Conservation (phyloP, 345 rosid genomes). For the Combretum micranthum region DNA sequence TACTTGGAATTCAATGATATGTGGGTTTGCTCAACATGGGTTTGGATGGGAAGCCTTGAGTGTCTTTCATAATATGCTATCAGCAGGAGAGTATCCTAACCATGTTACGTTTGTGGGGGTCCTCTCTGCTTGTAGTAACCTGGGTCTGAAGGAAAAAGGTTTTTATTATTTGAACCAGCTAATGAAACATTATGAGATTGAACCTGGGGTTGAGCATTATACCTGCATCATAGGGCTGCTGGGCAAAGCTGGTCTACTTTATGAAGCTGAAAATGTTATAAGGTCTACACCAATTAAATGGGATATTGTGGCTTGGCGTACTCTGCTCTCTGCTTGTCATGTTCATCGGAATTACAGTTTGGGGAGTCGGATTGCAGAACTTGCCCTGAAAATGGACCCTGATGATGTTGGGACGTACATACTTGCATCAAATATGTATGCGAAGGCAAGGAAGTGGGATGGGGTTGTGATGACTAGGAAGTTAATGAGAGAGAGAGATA, state of each 20-base stretch:
- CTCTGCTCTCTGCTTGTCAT: slow-evolving; percentile 62
- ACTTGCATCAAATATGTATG: slow-evolving; percentile 54
- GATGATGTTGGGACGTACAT: slow-evolving; percentile 59
- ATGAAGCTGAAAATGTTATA: slow-evolving; percentile 57
- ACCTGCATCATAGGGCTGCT: slow-evolving; percentile 73
- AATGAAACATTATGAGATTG: slow-evolving; percentile 43
- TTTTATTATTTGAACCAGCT: slow-evolving; percentile 46
- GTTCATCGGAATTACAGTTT: slow-evolving; percentile 50
- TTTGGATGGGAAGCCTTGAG: slow-evolving; percentile 54
- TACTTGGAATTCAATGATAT: slow-evolving; percentile 71
- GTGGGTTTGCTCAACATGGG: slow-evolving; percentile 77
- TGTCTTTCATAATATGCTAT: slow-evolving; percentile 50
- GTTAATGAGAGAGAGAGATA: slow-evolving; percentile 47
- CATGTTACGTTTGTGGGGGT: slow-evolving; percentile 69
- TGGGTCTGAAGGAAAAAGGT: slow-evolving; percentile 51
- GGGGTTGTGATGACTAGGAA: slow-evolving; percentile 53
- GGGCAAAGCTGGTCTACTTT: slow-evolving; percentile 61
- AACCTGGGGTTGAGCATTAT: slow-evolving; percentile 71
- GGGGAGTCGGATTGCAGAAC: slow-evolving; percentile 53
- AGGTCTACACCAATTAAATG: slow-evolving; percentile 54
- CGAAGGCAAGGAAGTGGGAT: slow-evolving; percentile 69
- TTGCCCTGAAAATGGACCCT: slow-evolving; percentile 40
- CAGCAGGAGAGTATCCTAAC: slow-evolving; percentile 46
- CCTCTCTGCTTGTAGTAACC: slow-evolving; percentile 72
- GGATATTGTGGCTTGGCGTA: slow-evolving; percentile 79